Percentiles rank a stretch among this genome's conserved stretches.
These are phyloP conservation scores for Aspergillus brasiliensis DNA, from an alignment of 2,329 filamentous ascomycete species.

Conservation along the genomic window DNA sequence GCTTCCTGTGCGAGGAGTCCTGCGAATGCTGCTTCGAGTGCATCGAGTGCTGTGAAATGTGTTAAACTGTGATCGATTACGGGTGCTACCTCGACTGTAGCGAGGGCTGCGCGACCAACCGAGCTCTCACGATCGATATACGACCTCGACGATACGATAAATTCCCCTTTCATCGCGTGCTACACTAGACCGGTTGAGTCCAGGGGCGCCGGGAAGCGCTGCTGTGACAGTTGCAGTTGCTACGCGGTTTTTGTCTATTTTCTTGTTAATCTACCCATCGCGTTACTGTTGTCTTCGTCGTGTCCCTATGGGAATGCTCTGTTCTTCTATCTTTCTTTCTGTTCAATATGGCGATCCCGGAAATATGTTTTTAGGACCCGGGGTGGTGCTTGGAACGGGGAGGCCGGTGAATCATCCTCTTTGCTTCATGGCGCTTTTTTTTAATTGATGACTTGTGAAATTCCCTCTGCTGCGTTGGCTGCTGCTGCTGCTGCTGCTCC, in stretches of 20 bases:
- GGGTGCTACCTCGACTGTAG: conserved; percentile 20
- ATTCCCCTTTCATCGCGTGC: background rate
- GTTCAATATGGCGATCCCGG: background rate
- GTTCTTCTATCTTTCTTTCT: background rate
- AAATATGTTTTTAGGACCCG: background rate
- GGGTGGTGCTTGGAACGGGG: background rate
- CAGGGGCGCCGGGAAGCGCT: conserved; percentile 1
- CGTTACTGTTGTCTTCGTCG: background rate
- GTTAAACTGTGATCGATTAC: conserved; percentile 29
- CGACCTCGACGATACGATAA: conserved; percentile 2
- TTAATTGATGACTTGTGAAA: conserved; percentile 1
- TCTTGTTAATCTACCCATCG: background rate
- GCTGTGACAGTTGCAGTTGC: background rate
- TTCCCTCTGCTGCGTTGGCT: background rate
- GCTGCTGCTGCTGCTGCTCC: too few species aligned
- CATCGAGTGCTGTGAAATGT: conserved; percentile 54
- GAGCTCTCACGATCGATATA: conserved; percentile 3
- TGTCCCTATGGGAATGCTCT: background rate
- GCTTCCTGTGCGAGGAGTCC: conserved; percentile 65
- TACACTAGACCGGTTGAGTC: conserved; percentile 1
- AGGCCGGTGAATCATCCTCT: background rate
- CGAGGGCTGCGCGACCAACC: conserved; percentile 14
- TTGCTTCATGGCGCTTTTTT: background rate
- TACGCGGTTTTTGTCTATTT: conserved; percentile 1
- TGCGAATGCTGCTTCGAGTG: conserved; percentile 67